Conservation (phyloP, 78 protist species). For the Mantamonas sphyraenae region DNA sequence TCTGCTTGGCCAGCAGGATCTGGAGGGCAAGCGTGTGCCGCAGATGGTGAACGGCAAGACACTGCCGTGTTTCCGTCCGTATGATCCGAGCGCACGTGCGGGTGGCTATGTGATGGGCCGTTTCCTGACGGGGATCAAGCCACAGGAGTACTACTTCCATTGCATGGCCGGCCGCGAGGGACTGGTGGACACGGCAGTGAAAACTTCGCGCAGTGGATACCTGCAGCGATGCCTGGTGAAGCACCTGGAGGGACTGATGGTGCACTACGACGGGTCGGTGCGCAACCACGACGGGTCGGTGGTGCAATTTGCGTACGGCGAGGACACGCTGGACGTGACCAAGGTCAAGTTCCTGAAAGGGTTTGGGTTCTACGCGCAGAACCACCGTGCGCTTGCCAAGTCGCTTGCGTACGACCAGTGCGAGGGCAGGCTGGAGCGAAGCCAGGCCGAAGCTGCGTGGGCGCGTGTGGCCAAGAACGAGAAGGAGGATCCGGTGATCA, state of each 20-base stretch:
- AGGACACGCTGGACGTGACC: conserved; percentile 84
- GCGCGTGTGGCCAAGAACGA: conserved; percentile 6
- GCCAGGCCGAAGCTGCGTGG: no score
- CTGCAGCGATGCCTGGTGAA: conserved; percentile 96
- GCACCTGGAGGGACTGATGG: conserved; percentile 83
- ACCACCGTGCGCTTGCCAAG: conserved; percentile 34
- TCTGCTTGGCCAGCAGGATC: conserved; percentile 88
- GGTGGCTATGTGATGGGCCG: conserved; percentile 82
- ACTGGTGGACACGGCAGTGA: conserved; percentile 98
- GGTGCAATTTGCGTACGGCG: conserved; percentile 93
- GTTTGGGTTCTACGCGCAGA: conserved; percentile 48
- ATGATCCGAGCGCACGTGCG: conserved; percentile 77
- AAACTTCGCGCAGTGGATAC: conserved; percentile 96
- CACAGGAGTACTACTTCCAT: conserved; percentile 93
- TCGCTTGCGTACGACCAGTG: conserved; percentile 10
- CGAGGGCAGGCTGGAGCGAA: no score
- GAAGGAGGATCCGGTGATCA: conserved; percentile 1
- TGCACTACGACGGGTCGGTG: conserved; percentile 83
- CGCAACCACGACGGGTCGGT: conserved; percentile 82
- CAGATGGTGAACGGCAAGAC: conserved; percentile 89
- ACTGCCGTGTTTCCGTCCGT: conserved; percentile 71
- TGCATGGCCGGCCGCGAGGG: conserved; percentile 99
- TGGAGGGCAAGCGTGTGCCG: conserved; percentile 97
- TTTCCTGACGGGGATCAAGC: conserved; percentile 94
- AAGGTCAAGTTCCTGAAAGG: conserved; percentile 32